Evolutionary conservation across 345 rosid genomes (phyloP).

Genomic region (Eucalyptus polyanthemos): DNA sequence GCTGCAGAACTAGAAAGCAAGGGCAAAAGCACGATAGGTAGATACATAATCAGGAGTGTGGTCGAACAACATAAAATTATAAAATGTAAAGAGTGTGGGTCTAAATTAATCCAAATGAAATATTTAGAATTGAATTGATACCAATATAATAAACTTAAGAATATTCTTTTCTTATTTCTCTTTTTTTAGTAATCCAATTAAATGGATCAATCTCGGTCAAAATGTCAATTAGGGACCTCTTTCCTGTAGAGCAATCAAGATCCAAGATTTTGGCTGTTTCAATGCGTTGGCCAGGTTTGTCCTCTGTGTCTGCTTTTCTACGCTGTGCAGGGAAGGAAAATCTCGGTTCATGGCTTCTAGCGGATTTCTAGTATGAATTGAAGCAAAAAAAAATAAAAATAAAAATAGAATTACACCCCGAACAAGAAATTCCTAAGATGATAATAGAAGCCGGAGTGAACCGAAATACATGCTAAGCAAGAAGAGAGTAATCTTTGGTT

Average conservation of each 20-base stretch:
- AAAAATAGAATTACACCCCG: neutral
- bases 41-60: neutral
- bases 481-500: neutral
- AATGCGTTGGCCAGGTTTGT: neutral
- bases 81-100: fast-evolving
- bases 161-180: fast-evolving
- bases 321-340: neutral
- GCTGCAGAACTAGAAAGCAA: neutral
- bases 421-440: neutral
- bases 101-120: too few species aligned
- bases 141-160: fast-evolving
- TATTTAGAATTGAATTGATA: fast-evolving
- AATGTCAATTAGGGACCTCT: neutral
- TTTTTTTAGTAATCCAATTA: fast-evolving
- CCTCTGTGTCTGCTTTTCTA: neutral
- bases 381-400: too few species aligned
- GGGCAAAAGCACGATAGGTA: neutral
- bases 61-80: neutral
- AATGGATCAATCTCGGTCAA: neutral
- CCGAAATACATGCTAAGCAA: neutral
- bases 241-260: too few species aligned
- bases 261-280: neutral
- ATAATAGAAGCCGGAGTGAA: neutral
- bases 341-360: neutral
- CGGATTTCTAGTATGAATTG: neutral